Conservation (phyloP, 2,329 filamentous ascomycete genomes). For the Verticillium tricorpus region DNA sequence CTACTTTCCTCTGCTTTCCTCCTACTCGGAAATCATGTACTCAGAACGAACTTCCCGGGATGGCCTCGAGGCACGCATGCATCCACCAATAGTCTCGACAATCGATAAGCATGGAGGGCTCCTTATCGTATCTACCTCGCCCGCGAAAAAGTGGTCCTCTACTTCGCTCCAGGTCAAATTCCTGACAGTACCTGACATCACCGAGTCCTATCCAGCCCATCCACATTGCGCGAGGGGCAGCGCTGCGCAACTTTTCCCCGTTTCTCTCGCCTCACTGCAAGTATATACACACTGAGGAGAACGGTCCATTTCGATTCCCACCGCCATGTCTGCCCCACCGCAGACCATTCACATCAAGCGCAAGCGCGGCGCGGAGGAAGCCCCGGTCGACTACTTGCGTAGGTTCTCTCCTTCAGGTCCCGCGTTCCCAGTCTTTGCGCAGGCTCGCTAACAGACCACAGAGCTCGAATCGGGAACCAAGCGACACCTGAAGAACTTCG, state of each 20-base stretch:
- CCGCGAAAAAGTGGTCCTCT: not conserved
- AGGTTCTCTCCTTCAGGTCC: conserved; percentile 14
- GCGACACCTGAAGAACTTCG: conserved; percentile 47
- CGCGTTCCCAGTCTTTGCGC: conserved; percentile 1
- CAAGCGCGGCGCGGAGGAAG: conserved; percentile 49
- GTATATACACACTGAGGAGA: not conserved
- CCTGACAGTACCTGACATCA: not conserved
- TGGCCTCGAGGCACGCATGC: not conserved
- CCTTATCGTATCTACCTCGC: not conserved
- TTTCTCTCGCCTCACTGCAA: not conserved
- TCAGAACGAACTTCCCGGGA: no score
- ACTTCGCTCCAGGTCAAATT: not conserved
- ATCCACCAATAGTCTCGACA: not conserved
- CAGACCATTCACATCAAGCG: conserved; percentile 58
- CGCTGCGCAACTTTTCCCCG: not conserved
- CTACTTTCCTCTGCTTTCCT: no score
- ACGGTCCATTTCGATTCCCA: not conserved
- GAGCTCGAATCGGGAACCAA: conserved; percentile 50
- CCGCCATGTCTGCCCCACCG: conserved; percentile 51
- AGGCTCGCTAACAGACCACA: conserved; percentile 16
- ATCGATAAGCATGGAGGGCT: not conserved
- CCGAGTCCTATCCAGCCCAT: not conserved
- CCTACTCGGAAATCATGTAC: not conserved
- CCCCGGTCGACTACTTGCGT: conserved; percentile 53
- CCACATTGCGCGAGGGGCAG: not conserved